Conservation (phyloP, 2,329 filamentous ascomycete species). For the Alternaria ventricosa region DNA sequence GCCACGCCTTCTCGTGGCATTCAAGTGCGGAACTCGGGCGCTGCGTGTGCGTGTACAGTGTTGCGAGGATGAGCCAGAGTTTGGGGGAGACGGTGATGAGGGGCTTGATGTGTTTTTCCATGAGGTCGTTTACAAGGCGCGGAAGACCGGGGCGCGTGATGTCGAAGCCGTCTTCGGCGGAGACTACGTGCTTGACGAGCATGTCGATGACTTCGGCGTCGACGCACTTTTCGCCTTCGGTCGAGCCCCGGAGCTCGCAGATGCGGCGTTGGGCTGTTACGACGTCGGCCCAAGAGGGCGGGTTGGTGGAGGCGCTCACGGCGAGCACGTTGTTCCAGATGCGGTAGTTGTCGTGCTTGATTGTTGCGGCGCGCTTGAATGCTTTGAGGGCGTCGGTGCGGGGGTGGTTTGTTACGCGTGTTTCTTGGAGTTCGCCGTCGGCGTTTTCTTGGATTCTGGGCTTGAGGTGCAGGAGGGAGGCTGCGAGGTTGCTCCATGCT, state of each 20-base stretch:
- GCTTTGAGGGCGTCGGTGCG: conserved; percentile 79
- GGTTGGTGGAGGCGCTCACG: conserved; percentile 77
- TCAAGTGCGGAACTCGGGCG: conserved; percentile 77
- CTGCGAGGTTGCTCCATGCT: conserved; percentile 94
- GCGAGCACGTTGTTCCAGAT: conserved; percentile 98
- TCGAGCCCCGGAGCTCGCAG: conserved; percentile 71
- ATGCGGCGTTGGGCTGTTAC: conserved; percentile 76
- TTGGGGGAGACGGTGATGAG: conserved; percentile 81
- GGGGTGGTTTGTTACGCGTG: conserved; percentile 48
- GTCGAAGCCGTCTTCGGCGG: conserved; percentile 49
- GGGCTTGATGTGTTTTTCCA: conserved; percentile 78
- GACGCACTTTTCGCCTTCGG: conserved; percentile 76
- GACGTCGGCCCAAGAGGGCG: conserved; percentile 77
- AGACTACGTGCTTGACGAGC: conserved; percentile 73
- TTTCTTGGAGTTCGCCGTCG: conserved; percentile 51
- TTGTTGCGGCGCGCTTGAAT: conserved; percentile 82
- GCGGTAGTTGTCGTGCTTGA: conserved; percentile 85
- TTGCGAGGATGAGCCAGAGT: conserved; percentile 77
- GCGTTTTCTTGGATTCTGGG: conserved; percentile 45
- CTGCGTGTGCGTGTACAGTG: conserved; percentile 74
- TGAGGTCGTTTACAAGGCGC: conserved; percentile 70
- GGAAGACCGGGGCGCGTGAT: conserved; percentile 57
- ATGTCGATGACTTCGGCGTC: conserved; percentile 75
- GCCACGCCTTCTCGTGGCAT: conserved; percentile 89
- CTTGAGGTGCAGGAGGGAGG: conserved; percentile 76